Conservation (phyloP, 225 moss, liverwort and hornwort genomes). For the Sphagnum tenellum region DNA sequence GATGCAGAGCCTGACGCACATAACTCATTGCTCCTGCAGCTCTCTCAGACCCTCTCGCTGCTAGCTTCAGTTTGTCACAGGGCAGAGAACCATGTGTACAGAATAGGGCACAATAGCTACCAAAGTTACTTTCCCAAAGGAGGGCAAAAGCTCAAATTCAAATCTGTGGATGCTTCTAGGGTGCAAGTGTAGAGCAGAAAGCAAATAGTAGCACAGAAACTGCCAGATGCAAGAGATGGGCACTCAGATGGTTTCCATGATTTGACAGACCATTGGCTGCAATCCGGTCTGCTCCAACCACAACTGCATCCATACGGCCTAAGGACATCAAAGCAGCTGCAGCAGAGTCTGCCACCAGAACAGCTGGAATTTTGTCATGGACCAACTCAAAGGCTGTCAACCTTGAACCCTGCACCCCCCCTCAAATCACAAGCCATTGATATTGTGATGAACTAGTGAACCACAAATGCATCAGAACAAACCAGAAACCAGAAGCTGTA, state of each 20-base stretch:
- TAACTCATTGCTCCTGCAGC: no score
- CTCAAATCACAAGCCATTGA: background rate
- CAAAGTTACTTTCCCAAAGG: no score
- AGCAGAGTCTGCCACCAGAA: conserved; percentile 87
- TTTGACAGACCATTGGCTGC: conserved; percentile 48
- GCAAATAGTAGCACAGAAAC: background rate
- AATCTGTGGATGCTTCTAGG: no score
- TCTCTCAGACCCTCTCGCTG: no score
- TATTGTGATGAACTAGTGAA: background rate
- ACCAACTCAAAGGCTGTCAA: conserved; percentile 83
- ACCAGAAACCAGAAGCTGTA: background rate
- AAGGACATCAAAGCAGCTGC: conserved; percentile 61
- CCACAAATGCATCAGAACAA: background rate
- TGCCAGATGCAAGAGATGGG: background rate
- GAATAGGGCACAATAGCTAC: no score
- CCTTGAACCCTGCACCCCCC: conserved; percentile 54
- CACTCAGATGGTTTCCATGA: no score
- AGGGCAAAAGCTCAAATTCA: no score
- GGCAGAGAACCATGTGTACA: no score
- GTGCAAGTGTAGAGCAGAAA: background rate
- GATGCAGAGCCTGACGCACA: no score
- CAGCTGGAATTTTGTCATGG: conserved; percentile 68
- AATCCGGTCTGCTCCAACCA: conserved; percentile 89
- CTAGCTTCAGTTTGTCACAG: no score
- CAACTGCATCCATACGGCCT: conserved; percentile 71